Base-by-base conservation (phyloP, 495 filamentous ascomycete genomes). In the Podospora anserina region DNA sequence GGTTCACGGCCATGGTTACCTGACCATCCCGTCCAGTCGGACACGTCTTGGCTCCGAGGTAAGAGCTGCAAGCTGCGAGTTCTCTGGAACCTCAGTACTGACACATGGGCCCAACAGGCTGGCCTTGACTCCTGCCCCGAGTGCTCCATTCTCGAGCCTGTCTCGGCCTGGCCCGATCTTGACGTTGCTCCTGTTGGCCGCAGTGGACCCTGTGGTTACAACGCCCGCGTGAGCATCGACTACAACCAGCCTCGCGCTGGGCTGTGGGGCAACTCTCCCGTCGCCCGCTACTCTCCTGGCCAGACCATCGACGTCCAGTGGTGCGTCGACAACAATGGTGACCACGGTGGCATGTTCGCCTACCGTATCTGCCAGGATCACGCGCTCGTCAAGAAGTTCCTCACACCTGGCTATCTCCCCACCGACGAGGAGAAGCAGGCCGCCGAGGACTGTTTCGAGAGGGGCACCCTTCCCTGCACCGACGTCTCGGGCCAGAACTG, bases 261-360 rank as follows among this genome's bases (percentile, higher is more conserved):
- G n/a, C 32, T 77, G 71, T 87, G 84, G 84, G 85, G 85, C 13
- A 78, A 72, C 19, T 44, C 72, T 0, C 72, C 79, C 0, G 83
- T 86, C 0, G 80, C 75, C 2, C 83, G 78, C 0, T 87, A 85
- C 74, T 74, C 73, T 5, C 75, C 82, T 0, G 82, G 82, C n/a
- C 73, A 84, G 2, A 66, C 76, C 4, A 74, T 86, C 15, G 79
- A 84, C 27, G 84, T 87, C 5, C 71, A 85, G 74, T 87, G 85
- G 84, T 87, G 85, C 66, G 82, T 86, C 27, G 85, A 87, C 69
- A 69, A 85, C 77, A 87, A 86, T 75, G 85, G 85, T 1, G 85
- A 87, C 74, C 85, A 87, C 71, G 84, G 85, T 34, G 85, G 85
- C 72, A 86, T 87, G 84, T 87, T 86, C 74, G 75, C 78, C 59